A percentile compares a stretch with the other conserved stretches of the same genome.
Evolutionary conservation across 768 basidiomycete genomes (phyloP).

Genomic region (Leucogyrophana mollusca): DNA sequence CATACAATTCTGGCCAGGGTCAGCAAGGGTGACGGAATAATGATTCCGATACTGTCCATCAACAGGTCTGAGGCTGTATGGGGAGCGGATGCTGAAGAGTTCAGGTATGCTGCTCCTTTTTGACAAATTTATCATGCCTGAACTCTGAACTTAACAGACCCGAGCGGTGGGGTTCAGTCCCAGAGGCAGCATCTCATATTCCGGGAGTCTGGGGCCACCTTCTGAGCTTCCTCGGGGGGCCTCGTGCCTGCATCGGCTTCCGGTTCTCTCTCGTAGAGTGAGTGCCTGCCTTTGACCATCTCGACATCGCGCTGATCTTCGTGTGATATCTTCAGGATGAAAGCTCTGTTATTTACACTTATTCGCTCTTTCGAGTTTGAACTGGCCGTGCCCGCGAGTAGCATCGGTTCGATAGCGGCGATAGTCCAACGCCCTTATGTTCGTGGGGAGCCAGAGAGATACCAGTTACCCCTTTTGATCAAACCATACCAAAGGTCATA

Average conservation of each 20-base stretch:
- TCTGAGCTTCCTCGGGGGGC: conserved; percentile 59
- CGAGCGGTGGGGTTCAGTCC: conserved; percentile 53
- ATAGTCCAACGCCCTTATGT: conserved; percentile 44
- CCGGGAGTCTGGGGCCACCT: conserved; percentile 59
- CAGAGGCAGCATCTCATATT: conserved; percentile 38
- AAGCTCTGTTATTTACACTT: conserved; percentile 44
- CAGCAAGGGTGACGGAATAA: conserved; percentile 39
- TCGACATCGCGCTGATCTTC: not conserved
- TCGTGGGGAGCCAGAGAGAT: conserved; percentile 23
- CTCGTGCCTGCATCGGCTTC: conserved; percentile 62
- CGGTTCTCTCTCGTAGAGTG: conserved; percentile 57
- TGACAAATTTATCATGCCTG: not conserved
- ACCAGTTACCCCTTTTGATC: conserved; percentile 42
- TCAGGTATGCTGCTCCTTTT: conserved; percentile 37
- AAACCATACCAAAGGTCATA: conserved; percentile 5
- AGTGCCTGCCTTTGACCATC: conserved; percentile 15
- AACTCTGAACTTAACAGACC: conserved; percentile 38
- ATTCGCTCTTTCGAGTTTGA: conserved; percentile 48
- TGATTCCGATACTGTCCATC: conserved; percentile 21
- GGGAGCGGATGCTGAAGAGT: conserved; percentile 57
- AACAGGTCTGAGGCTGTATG: conserved; percentile 51
- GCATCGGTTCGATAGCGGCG: conserved; percentile 25
- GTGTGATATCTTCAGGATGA: conserved; percentile 24
- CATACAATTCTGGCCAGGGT: conserved; percentile 18
- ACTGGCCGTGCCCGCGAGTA: conserved; percentile 42